Conservation (phyloP, 2,329 filamentous ascomycete species). For the Cladorrhinum sp. region DNA sequence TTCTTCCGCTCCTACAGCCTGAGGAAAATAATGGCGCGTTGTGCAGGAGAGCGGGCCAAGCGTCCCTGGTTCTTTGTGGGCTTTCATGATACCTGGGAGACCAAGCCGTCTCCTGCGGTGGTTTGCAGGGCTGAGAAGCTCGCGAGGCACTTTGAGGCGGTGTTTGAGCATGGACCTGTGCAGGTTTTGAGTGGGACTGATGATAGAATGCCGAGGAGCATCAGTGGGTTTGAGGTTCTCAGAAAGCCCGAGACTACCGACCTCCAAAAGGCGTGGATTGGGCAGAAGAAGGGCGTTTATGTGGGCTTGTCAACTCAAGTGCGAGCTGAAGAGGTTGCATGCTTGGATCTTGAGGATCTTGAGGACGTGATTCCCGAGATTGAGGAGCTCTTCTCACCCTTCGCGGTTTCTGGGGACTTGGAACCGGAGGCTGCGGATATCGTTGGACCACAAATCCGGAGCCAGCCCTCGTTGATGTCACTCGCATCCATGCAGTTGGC, state of each 20-base stretch:
- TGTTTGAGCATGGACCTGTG: slow-evolving; percentile 33
- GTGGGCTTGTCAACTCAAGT: slow-evolving; percentile 12
- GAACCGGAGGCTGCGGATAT: not conserved
- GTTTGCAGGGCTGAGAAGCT: slow-evolving; percentile 37
- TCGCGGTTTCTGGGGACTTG: not conserved
- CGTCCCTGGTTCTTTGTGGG: slow-evolving; percentile 37
- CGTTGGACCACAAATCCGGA: slow-evolving; percentile 22
- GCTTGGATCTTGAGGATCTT: slow-evolving; percentile 27
- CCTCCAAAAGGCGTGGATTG: slow-evolving; percentile 32
- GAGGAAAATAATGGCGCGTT: slow-evolving; percentile 32
- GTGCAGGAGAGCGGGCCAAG: slow-evolving; percentile 31
- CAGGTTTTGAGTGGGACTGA: not conserved
- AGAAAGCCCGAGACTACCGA: slow-evolving; percentile 33
- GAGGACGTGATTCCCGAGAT: slow-evolving; percentile 28
- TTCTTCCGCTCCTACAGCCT: slow-evolving; percentile 41
- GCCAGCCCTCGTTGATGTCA: slow-evolving; percentile 20
- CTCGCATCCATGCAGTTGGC: slow-evolving; percentile 19
- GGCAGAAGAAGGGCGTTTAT: slow-evolving; percentile 26
- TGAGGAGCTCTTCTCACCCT: slow-evolving; percentile 21
- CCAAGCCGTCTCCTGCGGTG: slow-evolving; percentile 33
- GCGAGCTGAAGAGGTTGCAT: slow-evolving; percentile 18
- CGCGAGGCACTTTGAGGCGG: slow-evolving; percentile 36
- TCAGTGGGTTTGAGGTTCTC: slow-evolving; percentile 38
- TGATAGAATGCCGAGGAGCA: slow-evolving; percentile 20
- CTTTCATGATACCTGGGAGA: slow-evolving; percentile 37